Evolutionary conservation across 1,284 basidiomycete genomes (phyloP), one percentile per base, ranked within the genome.

Genomic region (Puccinia novopanici): DNA sequence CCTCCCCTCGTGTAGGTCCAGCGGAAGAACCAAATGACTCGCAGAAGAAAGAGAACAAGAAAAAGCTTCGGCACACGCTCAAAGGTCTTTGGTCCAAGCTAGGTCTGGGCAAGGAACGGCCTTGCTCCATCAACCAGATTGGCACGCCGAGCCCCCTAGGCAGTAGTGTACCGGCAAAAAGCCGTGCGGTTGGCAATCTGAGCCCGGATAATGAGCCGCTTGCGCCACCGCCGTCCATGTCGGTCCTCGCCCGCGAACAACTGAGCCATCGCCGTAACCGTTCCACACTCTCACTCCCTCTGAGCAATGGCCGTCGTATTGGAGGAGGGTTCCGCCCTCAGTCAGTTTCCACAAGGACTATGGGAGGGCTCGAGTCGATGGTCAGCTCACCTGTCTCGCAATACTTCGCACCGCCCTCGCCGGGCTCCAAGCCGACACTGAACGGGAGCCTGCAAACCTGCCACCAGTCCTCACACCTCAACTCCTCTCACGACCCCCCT

Each of bases 271-370:
- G 78, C 8, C 54, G 78, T 27, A 80, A 61, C 45, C 78, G 65
- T 19, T 80, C 78, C 17, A 55, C 68, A 9, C 68, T 80, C 0
- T 80, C 78, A 12, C 42, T 80, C n/a, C 78, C 78, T 5, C 76
- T 78, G 24, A 75, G 30, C 17, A 59, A 59, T 19, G 73, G 3
- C n/a, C 40, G 57, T 45, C 37, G 40, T 24, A 10, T 75, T 48
- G 57, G 15, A 19, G 22, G 6, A 19, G 22, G 54, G 22, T 61
- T 75, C 57, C 54, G 73, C 3, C 73, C 73, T 5, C 57, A 61
- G 27, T 75, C 71, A 9, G 10, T 52, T 2, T 55, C 52, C 30
- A 54, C 73, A 15, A 9, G 34, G 12, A 45, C 37, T 24, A 19
- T 70, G 45, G 34, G 13, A 4, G 73, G 37, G 13, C 3, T 40